Percentiles rank a stretch among this genome's conserved stretches.
Conservation (phyloP, 805 yeast genomes). For the Grigorovia humatica region DNA sequence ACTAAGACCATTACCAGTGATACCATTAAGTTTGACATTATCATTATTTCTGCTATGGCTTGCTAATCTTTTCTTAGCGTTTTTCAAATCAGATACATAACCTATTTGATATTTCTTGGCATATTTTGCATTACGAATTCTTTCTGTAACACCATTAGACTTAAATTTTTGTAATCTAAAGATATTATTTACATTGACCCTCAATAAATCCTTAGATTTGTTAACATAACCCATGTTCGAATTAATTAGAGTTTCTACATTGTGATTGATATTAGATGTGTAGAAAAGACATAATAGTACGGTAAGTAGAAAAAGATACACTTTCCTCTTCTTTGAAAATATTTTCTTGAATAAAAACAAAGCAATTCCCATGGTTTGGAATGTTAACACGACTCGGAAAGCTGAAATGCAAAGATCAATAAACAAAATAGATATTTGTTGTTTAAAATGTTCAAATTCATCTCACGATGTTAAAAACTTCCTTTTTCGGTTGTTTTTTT, state of each 20-base stretch:
- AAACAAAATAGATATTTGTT: too few relatives aligned
- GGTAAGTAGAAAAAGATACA: not conserved
- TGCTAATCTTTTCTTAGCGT: not conserved
- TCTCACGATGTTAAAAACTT: too few relatives aligned
- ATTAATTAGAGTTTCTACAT: not conserved
- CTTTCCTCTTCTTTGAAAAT: not conserved
- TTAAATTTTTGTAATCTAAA: conserved; percentile 3
- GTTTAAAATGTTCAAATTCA: too few relatives aligned
- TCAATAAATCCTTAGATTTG: conserved; percentile 2
- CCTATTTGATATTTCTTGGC: not conserved
- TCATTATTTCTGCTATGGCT: conserved; percentile 1
- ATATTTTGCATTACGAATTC: conserved; percentile 1
- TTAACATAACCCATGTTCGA: not conserved
- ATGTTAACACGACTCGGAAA: too few relatives aligned
- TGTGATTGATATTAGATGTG: not conserved
- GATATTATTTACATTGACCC: conserved; percentile 3
- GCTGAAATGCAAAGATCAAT: too few relatives aligned
- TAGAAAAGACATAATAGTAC: not conserved
- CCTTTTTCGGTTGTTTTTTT: too few relatives aligned
- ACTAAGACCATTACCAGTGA: conserved; percentile 1
- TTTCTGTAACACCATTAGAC: conserved; percentile 2
- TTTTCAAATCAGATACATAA: conserved; percentile 5
- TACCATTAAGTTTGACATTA: not conserved
- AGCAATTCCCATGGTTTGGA: not conserved
- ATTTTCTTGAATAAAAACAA: too few relatives aligned